These are phyloP conservation scores for Boletales sp. DNA, from an alignment of 768 basidiomycete genomes.

Conservation along the genomic window DNA sequence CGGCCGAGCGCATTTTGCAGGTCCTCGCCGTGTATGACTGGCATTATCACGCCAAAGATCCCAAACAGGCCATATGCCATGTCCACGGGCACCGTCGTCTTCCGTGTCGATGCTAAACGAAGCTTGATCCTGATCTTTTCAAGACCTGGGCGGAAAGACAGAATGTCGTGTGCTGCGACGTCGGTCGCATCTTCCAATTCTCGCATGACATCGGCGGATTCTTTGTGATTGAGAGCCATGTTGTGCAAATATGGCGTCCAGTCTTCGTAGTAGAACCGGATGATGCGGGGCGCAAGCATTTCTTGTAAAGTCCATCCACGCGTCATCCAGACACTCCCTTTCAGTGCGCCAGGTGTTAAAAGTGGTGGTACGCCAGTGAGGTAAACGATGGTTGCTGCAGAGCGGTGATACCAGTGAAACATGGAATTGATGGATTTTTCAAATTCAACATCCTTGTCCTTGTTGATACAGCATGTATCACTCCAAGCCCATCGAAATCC, in stretches of 20 bases:
- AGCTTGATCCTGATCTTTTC: slow-evolving; percentile 13
- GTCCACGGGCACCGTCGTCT: slow-evolving; percentile 16
- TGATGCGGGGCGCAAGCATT: slow-evolving; percentile 17
- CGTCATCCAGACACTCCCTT: slow-evolving; percentile 15
- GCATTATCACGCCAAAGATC: slow-evolving; percentile 15
- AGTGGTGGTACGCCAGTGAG: slow-evolving; percentile 11
- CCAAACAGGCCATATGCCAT: slow-evolving; percentile 22
- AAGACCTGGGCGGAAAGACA: slow-evolving; percentile 9
- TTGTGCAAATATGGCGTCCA: slow-evolving; percentile 20
- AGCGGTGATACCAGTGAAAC: slow-evolving; percentile 18
- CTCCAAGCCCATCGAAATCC: slow-evolving; percentile 21
- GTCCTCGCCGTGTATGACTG: slow-evolving; percentile 15
- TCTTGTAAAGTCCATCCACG: slow-evolving; percentile 25
- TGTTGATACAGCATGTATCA: slow-evolving; percentile 24
- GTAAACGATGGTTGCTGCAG: slow-evolving; percentile 19
- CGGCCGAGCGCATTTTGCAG: slow-evolving; percentile 17
- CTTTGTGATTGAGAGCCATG: slow-evolving; percentile 14
- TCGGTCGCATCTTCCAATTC: slow-evolving; percentile 11
- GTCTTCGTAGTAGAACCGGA: slow-evolving; percentile 19
- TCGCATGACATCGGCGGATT: slow-evolving; percentile 10
- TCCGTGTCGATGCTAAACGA: slow-evolving; percentile 18
- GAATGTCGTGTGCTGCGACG: slow-evolving; percentile 5
- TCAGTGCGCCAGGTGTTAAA: slow-evolving; percentile 7
- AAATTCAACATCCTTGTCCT: slow-evolving; percentile 14
- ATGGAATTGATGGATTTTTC: slow-evolving; percentile 17